Evolutionary conservation across 495 filamentous ascomycete species (phyloP).

Genomic region (Neurospora sp.): DNA sequence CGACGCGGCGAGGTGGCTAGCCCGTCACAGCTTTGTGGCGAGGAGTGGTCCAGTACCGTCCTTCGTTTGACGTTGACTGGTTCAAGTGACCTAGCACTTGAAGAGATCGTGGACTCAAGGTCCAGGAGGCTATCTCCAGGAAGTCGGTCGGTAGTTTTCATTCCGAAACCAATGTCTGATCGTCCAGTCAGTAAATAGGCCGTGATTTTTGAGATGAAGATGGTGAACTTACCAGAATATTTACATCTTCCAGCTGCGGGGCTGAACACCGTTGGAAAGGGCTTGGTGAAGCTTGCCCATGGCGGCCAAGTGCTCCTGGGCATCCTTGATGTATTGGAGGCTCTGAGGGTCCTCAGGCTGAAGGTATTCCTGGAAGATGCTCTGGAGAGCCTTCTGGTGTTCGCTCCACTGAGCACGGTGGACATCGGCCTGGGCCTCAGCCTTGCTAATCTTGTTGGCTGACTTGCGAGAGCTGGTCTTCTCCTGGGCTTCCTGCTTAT

Average conservation of each 20-base stretch:
- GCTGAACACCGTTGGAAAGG: background rate
- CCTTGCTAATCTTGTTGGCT: slow-evolving; percentile 18
- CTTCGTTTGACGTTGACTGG: background rate
- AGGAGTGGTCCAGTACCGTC: background rate
- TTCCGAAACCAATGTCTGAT: background rate
- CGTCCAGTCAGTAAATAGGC: background rate
- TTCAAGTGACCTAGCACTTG: background rate
- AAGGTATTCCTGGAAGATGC: slow-evolving; percentile 28
- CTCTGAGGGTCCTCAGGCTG: slow-evolving; percentile 35
- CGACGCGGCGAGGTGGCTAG: background rate
- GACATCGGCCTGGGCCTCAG: slow-evolving; percentile 19
- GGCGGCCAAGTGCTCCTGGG: slow-evolving; percentile 32
- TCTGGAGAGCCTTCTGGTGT: slow-evolving; percentile 36
- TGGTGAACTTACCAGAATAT: background rate
- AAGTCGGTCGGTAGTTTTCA: background rate
- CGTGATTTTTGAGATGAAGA: background rate
- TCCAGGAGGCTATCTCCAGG: slow-evolving; percentile 10
- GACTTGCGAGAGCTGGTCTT: slow-evolving; percentile 34
- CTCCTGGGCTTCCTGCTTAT: slow-evolving; percentile 22
- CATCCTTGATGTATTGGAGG: slow-evolving; percentile 33
- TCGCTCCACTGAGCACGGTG: slow-evolving; percentile 37
- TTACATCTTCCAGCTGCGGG: background rate
- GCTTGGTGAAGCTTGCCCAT: slow-evolving; percentile 25
- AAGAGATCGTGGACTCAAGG: background rate
- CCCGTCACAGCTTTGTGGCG: background rate